Conservation (phyloP, 2,329 filamentous ascomycete species). For the Diplodia mutila region DNA sequence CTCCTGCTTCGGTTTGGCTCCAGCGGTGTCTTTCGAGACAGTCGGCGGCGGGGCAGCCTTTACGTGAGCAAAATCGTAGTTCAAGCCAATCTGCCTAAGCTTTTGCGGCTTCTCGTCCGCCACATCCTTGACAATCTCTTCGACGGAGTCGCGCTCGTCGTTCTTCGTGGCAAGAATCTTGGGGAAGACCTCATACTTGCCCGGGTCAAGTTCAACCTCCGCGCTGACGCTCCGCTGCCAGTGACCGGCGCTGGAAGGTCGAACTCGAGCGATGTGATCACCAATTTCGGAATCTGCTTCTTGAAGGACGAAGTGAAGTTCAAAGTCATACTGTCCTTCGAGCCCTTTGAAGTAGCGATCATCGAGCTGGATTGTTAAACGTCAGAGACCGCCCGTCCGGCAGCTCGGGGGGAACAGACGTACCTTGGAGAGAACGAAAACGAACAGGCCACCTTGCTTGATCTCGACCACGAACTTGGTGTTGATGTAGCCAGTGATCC, state of each 20-base stretch:
- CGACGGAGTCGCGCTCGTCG: constrained; percentile 57
- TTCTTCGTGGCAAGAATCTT: constrained; percentile 71
- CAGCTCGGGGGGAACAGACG: constrained; percentile 24
- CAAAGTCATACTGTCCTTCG: constrained; percentile 60
- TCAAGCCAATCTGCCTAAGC: constrained; percentile 69
- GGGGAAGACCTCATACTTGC: constrained; percentile 74
- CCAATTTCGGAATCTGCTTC: constrained; percentile 58
- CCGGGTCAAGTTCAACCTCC: constrained; percentile 74
- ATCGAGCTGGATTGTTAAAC: background rate
- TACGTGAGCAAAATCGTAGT: constrained; percentile 71
- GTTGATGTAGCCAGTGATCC: constrained; percentile 19
- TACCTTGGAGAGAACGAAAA: constrained; percentile 22
- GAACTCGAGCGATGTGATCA: constrained; percentile 58
- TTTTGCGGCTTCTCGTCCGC: constrained; percentile 71
- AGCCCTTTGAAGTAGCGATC: constrained; percentile 47
- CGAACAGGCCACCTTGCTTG: background rate
- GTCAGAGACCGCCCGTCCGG: background rate
- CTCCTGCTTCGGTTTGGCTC: constrained; percentile 35
- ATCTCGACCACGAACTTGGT: constrained; percentile 25
- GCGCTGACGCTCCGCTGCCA: constrained; percentile 77
- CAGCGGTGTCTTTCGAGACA: constrained; percentile 56
- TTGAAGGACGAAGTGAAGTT: constrained; percentile 62
- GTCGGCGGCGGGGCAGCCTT: constrained; percentile 54
- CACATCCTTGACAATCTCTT: constrained; percentile 68
- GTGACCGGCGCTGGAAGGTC: constrained; percentile 34